Conservation (phyloP, 768 basidiomycete species). For the Pleurotus citrinopileatus region DNA sequence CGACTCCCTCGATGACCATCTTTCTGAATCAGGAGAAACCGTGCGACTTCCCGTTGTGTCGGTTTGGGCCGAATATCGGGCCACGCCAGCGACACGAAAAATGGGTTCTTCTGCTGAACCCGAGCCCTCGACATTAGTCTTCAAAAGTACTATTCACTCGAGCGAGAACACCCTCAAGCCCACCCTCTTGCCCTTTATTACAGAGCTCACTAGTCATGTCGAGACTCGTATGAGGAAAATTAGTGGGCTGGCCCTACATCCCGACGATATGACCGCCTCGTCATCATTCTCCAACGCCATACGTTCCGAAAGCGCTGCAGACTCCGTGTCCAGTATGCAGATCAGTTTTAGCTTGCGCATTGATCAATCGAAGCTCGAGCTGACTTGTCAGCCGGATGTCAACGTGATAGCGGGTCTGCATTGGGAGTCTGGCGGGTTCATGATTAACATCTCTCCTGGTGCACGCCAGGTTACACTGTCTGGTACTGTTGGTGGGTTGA, state of each 20-base stretch:
- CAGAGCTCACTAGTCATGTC: constrained; percentile 67
- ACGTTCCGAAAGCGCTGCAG: constrained; percentile 15
- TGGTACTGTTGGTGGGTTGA: constrained; percentile 79
- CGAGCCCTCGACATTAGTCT: constrained; percentile 64
- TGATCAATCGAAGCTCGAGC: constrained; percentile 80
- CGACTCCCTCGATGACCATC: constrained; percentile 51
- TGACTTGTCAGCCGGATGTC: constrained; percentile 89
- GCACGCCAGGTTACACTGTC: constrained; percentile 71
- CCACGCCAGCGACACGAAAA: constrained; percentile 45
- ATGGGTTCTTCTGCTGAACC: constrained; percentile 24
- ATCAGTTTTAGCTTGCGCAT: constrained; percentile 89
- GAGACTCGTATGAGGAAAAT: constrained; percentile 67
- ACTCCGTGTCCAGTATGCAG: constrained; percentile 50
- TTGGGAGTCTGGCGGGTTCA: constrained; percentile 94
- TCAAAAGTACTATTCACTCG: constrained; percentile 87
- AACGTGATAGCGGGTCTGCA: constrained; percentile 87
- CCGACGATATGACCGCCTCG: constrained; percentile 9
- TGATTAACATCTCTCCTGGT: constrained; percentile 74
- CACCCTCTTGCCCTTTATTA: constrained; percentile 80
- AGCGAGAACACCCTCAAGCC: constrained; percentile 86
- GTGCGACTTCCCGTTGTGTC: constrained; percentile 77
- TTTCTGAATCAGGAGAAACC: constrained; percentile 54
- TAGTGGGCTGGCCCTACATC: constrained; percentile 26
- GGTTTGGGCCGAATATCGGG: constrained; percentile 81
- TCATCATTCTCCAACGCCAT: constrained; percentile 1